A percentile compares a stretch with the other conserved stretches of the same genome.
Evolutionary conservation across 805 yeast species (phyloP).

Genomic region (Priceomyces castillae): DNA sequence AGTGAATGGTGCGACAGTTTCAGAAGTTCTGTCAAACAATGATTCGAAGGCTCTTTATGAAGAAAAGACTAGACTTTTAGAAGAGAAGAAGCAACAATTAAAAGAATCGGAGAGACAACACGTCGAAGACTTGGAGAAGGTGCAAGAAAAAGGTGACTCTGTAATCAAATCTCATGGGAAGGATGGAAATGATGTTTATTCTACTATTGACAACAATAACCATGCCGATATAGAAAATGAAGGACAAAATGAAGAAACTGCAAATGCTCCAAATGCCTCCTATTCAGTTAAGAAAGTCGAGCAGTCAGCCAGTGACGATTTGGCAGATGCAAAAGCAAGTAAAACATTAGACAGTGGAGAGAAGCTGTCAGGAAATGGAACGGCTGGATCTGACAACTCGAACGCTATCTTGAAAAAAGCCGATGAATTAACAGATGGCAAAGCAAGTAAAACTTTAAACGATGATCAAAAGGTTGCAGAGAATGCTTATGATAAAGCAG

Average conservation of each 20-base stretch:
- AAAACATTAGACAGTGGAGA: neutral
- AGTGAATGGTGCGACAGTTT: neutral
- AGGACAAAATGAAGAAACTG: neutral
- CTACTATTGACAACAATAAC: slow-evolving; percentile 38
- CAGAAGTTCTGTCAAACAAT: neutral
- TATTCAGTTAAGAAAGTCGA: neutral
- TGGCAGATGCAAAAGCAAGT: slow-evolving; percentile 1
- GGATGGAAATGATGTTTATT: slow-evolving; percentile 11
- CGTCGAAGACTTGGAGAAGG: slow-evolving; percentile 13
- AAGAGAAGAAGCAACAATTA: slow-evolving; percentile 1
- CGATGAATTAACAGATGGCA: slow-evolving; percentile 1
- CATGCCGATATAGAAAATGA: slow-evolving; percentile 23
- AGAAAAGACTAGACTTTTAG: slow-evolving; percentile 1
- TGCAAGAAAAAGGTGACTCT: slow-evolving; percentile 22
- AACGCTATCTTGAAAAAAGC: neutral
- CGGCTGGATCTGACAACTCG: neutral
- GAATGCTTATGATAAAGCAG: slow-evolving; percentile 4
- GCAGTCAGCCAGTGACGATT: neutral
- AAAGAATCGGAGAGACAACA: neutral
- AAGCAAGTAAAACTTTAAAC: neutral
- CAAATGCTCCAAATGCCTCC: neutral
- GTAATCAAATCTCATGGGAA: slow-evolving; percentile 17
- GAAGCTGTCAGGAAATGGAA: neutral
- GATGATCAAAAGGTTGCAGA: slow-evolving; percentile 1
- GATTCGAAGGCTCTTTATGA: neutral